Evolutionary conservation across 139 green algal species (phyloP).

Genomic region (Auxenochlorella pyrenoidosa): DNA sequence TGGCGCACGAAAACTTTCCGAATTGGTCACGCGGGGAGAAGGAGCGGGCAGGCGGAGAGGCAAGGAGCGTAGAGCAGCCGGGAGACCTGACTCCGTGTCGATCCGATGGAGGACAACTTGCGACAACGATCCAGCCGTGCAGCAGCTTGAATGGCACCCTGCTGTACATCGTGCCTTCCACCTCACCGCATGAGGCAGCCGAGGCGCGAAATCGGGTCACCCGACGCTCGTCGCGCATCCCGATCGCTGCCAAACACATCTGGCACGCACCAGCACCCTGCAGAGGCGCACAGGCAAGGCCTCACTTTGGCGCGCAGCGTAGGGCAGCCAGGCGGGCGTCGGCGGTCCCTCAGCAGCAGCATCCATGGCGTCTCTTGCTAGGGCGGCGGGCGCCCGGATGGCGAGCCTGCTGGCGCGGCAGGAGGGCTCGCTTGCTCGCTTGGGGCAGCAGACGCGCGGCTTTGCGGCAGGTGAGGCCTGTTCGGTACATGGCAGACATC

Average conservation of each 20-base stretch:
- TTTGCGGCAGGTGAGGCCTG: constrained; percentile 35
- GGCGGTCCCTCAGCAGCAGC: not conserved
- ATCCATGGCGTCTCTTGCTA: not conserved
- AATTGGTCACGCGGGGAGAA: not conserved
- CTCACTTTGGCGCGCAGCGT: not conserved
- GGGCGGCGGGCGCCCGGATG: not conserved
- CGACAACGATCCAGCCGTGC: too few species aligned
- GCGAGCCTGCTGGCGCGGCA: not conserved
- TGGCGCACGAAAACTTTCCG: too few species aligned
- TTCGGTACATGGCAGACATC: not conserved
- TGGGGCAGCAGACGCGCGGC: constrained; percentile 29
- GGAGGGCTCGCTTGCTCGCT: constrained; percentile 2
- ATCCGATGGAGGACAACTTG: too few species aligned
- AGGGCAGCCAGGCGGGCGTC: not conserved
- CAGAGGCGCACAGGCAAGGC: not conserved
- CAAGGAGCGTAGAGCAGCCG: too few species aligned
- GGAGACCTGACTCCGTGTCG: too few species aligned
- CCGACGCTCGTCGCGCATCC: not conserved
- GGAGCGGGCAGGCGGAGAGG: too few species aligned
- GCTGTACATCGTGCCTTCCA: too few species aligned
- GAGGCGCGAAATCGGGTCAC: not conserved
- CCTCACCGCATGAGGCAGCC: too few species aligned
- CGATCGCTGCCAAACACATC: not conserved
- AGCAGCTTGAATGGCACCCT: too few species aligned
- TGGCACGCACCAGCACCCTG: not conserved